Evolutionary conservation across 768 basidiomycete genomes (phyloP), one percentile per base, ranked within the genome.

Genomic region (Tylopilus felleus): DNA sequence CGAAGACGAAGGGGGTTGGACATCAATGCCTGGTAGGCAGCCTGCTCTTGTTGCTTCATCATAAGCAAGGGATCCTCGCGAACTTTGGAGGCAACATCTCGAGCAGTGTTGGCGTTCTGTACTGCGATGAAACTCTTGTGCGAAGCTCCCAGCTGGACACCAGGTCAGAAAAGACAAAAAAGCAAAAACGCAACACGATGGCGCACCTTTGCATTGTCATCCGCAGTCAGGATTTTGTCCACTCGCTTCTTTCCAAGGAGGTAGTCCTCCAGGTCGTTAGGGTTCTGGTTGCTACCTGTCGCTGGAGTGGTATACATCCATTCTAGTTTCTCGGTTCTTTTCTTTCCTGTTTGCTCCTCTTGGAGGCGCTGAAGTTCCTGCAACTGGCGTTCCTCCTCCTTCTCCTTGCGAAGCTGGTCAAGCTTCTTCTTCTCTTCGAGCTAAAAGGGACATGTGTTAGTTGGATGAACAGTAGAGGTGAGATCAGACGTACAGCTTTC

Each of bases 281-380:
- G 70, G 66, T 93, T 94, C 62, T 89, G 83, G 49, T 75, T 87
- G 56, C 79, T 86, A n/a, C 95, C 95, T 4, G 88, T 86, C 1
- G 93, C 92, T 5, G 97, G 97, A 2, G 96, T 97, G n/a, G 96
- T 78, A 74, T 98, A 99, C 93, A 99, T 96, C 97, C 97, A 99
- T 69, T 99, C 97, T 46, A 99, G 71, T 68, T 93, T 93, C 73
- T 98, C 95, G 48, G 88, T 84, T 59, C 91, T 77, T 73, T 95
- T 97, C 77, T 88, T 93, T 31, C 96, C 96, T 10, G 96, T 98
- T 60, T 95, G 85, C 60, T 91, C 90, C 69, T 96, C 94, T 70
- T 98, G 96, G 52, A 99, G 73, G 48, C 95, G 82, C 68, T 98
- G 97, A 8, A 99, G 82, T 63, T 99, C 97, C 61, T 96, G 94